Evolutionary conservation across 78 protist species (phyloP).

Genomic region (Chrysochromulina parva): DNA sequence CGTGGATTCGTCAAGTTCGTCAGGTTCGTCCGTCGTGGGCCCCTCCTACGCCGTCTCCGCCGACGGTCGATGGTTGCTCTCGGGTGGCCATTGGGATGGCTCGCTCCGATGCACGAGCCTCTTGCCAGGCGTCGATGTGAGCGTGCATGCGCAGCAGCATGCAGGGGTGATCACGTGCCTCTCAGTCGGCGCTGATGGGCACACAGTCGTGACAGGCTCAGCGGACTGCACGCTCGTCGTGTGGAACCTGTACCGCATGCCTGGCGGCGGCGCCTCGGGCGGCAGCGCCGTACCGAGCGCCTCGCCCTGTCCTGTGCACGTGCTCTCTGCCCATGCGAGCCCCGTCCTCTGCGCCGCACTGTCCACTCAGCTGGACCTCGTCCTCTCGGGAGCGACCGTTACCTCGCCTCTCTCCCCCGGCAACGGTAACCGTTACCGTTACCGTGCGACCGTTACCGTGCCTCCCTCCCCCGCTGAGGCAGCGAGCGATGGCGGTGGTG

Average conservation of each 20-base stretch:
- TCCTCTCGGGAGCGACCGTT: background rate
- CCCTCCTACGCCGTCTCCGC: background rate
- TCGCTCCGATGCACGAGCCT: background rate
- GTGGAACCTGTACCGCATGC: background rate
- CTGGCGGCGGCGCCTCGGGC: background rate
- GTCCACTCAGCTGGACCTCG: background rate
- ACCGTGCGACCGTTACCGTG: background rate
- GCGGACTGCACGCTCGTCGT: slow-evolving; percentile 22
- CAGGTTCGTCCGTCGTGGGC: too few relatives aligned
- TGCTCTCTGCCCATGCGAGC: slow-evolving; percentile 32
- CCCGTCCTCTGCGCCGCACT: background rate
- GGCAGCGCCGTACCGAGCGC: background rate
- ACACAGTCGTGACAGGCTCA: background rate
- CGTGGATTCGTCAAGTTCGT: too few relatives aligned
- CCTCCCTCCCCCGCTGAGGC: background rate
- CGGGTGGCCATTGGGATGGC: slow-evolving; percentile 11
- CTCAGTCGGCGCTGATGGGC: background rate
- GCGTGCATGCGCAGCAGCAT: background rate
- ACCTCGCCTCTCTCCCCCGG: too few relatives aligned
- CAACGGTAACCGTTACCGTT: too few relatives aligned
- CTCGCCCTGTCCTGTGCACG: background rate
- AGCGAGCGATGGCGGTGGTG: too few relatives aligned
- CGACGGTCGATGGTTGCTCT: background rate
- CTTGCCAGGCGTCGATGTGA: background rate
- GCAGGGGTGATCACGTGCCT: background rate